These are phyloP conservation scores for Alternaria sp. DNA, from an alignment of 2,329 filamentous ascomycete species.

Conservation along the genomic window DNA sequence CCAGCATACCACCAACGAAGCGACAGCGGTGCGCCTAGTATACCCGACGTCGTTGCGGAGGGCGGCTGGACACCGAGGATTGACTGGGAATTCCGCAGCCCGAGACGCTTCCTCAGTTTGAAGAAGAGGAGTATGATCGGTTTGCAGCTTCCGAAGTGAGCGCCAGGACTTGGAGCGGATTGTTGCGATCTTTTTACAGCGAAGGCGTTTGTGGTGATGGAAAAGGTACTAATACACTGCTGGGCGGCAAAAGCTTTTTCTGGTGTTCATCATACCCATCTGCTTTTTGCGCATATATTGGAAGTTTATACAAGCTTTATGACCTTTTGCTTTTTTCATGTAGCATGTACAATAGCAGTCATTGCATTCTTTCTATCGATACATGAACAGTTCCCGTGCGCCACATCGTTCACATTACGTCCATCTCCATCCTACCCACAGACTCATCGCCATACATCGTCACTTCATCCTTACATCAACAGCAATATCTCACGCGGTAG, in stretches of 20 bases:
- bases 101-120: slow-evolving; percentile 25
- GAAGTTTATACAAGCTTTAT: not conserved
- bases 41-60: slow-evolving; percentile 24
- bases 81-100: slow-evolving; percentile 28
- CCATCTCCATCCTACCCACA: not conserved
- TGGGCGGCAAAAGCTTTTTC: slow-evolving; percentile 1
- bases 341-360: not conserved
- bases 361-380: not conserved
- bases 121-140: slow-evolving; percentile 24
- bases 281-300: not conserved
- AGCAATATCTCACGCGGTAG: not conserved
- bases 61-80: slow-evolving; percentile 26
- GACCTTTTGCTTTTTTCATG: not conserved
- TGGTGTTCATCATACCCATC: slow-evolving; percentile 1
- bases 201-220: not conserved
- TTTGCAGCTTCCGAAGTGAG: not conserved
- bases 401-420: not conserved
- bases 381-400: not conserved
- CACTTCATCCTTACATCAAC: not conserved
- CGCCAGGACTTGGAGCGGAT: not conserved
- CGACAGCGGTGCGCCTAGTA: slow-evolving; percentile 20
- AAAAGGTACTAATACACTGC: not conserved
- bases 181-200: not conserved
- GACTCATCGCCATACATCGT: not conserved
- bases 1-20: slow-evolving; percentile 11